Conservation (phyloP, 1,284 basidiomycete species). For the Ganoderma leucocontextum region DNA sequence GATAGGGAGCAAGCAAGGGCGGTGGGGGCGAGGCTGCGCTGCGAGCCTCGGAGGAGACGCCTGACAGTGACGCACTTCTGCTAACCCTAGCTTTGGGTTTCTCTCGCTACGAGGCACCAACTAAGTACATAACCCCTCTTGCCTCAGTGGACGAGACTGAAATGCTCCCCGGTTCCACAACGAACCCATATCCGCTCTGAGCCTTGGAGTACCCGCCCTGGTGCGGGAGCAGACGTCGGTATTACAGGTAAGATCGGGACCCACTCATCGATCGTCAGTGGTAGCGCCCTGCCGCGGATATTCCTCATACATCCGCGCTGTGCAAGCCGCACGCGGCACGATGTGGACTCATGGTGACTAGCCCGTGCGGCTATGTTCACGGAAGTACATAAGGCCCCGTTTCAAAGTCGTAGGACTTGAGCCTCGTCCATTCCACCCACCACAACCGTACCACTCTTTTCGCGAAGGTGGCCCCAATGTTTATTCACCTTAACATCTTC, state of each 20-base stretch:
- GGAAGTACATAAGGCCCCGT: conserved; percentile 14
- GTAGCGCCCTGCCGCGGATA: conserved; percentile 19
- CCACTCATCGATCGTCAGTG: conserved; percentile 4
- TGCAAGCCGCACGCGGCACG: conserved; percentile 16
- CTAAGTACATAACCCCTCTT: background rate
- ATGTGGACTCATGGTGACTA: background rate
- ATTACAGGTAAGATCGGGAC: background rate
- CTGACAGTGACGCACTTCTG: conserved; percentile 12
- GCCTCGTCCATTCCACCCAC: background rate
- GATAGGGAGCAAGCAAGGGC: conserved; percentile 7
- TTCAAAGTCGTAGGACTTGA: background rate
- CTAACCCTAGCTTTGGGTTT: conserved; percentile 27
- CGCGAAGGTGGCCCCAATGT: conserved; percentile 19
- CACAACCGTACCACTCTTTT: background rate
- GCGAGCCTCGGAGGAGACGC: conserved; percentile 7
- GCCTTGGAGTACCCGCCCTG: background rate
- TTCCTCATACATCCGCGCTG: conserved; percentile 24
- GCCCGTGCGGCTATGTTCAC: conserved; percentile 3
- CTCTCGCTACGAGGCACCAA: background rate
- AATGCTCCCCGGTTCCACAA: background rate
- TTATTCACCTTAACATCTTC: conserved; percentile 21
- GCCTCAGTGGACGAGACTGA: conserved; percentile 5
- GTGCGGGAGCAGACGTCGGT: background rate
- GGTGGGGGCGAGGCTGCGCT: conserved; percentile 8
- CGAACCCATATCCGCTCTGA: background rate